Base-by-base conservation (phyloP, 306 rosid species). In the Styphnolobium japonicum region DNA sequence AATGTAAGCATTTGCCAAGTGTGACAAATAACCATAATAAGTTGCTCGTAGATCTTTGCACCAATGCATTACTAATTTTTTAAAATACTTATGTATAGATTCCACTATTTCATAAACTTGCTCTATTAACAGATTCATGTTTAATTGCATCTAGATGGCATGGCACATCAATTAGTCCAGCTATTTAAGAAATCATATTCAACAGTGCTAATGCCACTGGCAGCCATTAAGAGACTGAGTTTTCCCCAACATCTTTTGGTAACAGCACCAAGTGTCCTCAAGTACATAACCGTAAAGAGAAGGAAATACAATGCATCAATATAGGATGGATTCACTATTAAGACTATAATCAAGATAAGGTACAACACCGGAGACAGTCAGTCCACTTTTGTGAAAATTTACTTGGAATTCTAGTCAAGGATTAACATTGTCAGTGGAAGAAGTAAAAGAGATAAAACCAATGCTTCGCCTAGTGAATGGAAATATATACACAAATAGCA, bases 221-320 rank as follows among this genome's bases (percentile, higher is more conserved):
- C 16, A 57, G 67, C 78, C 40, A 27, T 39, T 27, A 25, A 72
- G n/a, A 34, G 4, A 63, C 48, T 5, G 9, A 58, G 19, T 27
- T 57, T 40, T 11, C 22, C 25, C 22, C 25, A 3, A 22, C 73
- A 76, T 76, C 75, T 52, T 53, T 29, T 29, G 23, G 31, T 10
- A 67, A 53, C 10, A 8, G 43, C 60, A 25, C 46, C 0, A 55
- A 65, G 31, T 66, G 15, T 27, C 25, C 5, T 40, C 7, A 8
- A 67, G 16, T 29, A 53, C 37, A 12, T 4, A 36, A 21, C 25
- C 42, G 25, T 36, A 65, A 68, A 53, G 39, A 16, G 23, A 22
- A 66, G 63, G 67, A 52, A 56, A 62, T 39, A 40, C 7, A 37
- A 52, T 66, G 65, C 81, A 77, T 49, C 53, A 64, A 71, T 58